Conservation (phyloP, 768 basidiomycete genomes). For the Lactifluus rugatus region DNA sequence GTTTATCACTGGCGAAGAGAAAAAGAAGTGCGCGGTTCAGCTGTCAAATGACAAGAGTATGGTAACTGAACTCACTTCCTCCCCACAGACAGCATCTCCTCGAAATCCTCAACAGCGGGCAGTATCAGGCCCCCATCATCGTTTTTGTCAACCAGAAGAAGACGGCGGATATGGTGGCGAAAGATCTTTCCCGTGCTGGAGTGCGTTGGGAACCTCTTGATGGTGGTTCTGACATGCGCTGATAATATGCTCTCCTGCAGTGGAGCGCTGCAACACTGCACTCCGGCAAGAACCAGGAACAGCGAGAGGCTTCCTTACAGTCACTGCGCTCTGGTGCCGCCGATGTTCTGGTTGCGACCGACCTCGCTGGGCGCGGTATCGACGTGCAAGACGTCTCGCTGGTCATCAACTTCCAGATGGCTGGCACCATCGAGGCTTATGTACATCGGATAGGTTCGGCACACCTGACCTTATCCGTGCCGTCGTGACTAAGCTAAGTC, state of each 20-base stretch:
- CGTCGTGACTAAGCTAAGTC: constrained; percentile 4
- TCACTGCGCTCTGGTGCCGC: constrained; percentile 77
- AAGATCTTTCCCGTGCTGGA: constrained; percentile 82
- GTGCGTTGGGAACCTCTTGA: constrained; percentile 37
- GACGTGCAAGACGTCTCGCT: constrained; percentile 95
- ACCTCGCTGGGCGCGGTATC: constrained; percentile 96
- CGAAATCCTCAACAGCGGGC: constrained; percentile 85
- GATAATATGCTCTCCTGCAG: constrained; percentile 29
- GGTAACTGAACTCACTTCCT: not conserved
- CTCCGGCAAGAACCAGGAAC: constrained; percentile 96
- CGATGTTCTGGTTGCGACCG: constrained; percentile 91
- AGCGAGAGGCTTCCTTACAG: constrained; percentile 88
- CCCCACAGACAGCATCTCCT: constrained; percentile 61
- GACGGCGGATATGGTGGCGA: constrained; percentile 96
- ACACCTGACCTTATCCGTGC: not conserved
- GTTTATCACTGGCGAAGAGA: constrained; percentile 86
- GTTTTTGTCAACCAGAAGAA: constrained; percentile 99
- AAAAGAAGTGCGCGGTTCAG: constrained; percentile 70
- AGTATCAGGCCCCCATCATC: constrained; percentile 85
- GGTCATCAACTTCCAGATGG: constrained; percentile 98
- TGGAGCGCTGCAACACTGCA: constrained; percentile 90
- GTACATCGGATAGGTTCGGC: constrained; percentile 88
- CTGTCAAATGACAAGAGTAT: not conserved
- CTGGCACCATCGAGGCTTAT: constrained; percentile 90
- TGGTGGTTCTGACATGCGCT: not conserved